Conservation (phyloP, 805 yeast species). For the Barnettozyma sucrosica region DNA sequence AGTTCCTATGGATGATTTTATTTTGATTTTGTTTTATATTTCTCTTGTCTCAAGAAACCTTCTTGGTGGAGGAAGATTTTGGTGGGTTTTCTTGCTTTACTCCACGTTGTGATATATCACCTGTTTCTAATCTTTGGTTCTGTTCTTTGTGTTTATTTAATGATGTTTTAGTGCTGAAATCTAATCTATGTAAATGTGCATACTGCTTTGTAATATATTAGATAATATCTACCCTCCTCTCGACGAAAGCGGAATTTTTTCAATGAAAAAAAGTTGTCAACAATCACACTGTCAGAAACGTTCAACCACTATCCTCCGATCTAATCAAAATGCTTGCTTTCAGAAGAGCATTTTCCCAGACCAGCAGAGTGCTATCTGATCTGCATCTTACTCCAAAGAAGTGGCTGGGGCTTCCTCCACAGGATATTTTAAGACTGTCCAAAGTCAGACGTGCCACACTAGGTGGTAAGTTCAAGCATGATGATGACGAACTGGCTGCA, state of each 20-base stretch:
- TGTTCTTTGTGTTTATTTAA: background rate
- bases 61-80: background rate
- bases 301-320: background rate
- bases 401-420: conserved; percentile 67
- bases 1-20: background rate
- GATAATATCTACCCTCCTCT: background rate
- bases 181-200: background rate
- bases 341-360: conserved; percentile 16
- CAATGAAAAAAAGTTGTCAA: background rate
- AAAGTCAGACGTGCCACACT: conserved; percentile 49
- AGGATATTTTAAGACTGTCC: conserved; percentile 55
- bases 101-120: background rate
- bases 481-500: conserved; percentile 51
- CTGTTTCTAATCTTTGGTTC: conserved; percentile 1
- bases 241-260: background rate
- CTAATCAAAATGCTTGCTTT: conserved; percentile 3
- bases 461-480: conserved; percentile 45
- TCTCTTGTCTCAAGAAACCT: background rate
- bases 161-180: background rate
- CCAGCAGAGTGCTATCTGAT: conserved; percentile 5
- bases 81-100: background rate
- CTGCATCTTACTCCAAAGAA: conserved; percentile 57
- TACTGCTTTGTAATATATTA: background rate
- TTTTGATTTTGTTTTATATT: background rate
- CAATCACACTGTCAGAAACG: background rate